Evolutionary conservation across 2,329 filamentous ascomycete species (phyloP).

Genomic region (Beauveria varroae): DNA sequence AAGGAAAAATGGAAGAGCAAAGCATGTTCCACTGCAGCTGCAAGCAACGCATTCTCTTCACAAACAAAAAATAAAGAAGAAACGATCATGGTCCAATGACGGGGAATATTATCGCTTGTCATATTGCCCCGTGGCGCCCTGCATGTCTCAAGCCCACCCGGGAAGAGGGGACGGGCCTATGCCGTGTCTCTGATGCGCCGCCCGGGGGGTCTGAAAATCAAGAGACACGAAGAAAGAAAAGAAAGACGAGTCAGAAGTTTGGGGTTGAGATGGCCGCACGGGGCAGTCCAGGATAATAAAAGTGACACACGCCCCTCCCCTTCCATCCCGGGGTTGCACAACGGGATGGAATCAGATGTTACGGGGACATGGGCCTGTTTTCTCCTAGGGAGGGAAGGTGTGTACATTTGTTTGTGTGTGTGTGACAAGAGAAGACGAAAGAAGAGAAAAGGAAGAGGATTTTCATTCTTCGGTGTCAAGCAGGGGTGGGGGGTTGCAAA

Average conservation of each 20-base stretch:
- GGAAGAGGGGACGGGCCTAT: constrained; percentile 4
- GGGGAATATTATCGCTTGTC: background rate
- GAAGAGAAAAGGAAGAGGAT: background rate
- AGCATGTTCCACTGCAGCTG: background rate
- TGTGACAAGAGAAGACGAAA: background rate
- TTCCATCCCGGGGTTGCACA: background rate
- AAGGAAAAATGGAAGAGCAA: background rate
- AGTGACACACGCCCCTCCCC: background rate
- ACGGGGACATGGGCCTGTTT: background rate
- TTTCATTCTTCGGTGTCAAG: too few species aligned
- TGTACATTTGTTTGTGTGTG: background rate
- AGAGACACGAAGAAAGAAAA: too few species aligned
- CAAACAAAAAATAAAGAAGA: background rate
- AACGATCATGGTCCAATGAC: background rate
- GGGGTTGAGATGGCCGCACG: background rate
- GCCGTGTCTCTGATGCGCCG: constrained; percentile 8
- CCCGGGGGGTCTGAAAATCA: background rate
- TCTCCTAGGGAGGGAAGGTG: background rate
- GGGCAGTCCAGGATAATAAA: background rate
- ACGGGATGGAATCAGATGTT: background rate
- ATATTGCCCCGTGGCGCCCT: background rate
- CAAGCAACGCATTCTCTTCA: background rate
- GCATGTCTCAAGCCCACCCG: background rate
- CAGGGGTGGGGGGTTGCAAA: constrained; percentile 6
- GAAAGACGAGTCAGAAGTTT: background rate